Base-by-base conservation (phyloP, 768 basidiomycete genomes). In the Chiua virens region DNA sequence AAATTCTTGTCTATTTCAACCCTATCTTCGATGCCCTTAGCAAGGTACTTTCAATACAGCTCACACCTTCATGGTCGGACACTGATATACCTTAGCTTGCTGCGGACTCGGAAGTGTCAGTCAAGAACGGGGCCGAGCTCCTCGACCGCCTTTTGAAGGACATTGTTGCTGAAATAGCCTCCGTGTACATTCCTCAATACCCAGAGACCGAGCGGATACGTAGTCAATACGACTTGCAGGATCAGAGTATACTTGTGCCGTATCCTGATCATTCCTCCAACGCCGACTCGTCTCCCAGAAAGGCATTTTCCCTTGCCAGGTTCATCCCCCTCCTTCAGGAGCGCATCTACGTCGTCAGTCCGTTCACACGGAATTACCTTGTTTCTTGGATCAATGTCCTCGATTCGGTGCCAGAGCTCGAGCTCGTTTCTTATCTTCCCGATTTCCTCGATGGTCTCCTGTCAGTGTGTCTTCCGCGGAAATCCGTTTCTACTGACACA, bases 111-210 rank as follows among this genome's bases (percentile, higher is more conserved):
- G 96, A 98, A 59, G 62, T 91, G 34, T 96, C 97, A 3, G 96
- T 99, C 54, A 96, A 97, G 81, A 98, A 98, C 63, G 96, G 96
- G 2, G 95, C 97, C 1, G 97, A 99, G 68, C 80, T 99, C 25
- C 80, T 98, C 50, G 97, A 99, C 68, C 83, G 96, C 18, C 80
- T 98, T n/a, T 80, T 99, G 59, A 98, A 98, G 65, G 97, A 99
- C 59, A 96, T 98, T 42, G 96, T 98, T 5, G 89, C 94, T 13
- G 97, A 98, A 71, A 91, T 92, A 8, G 97, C 96, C 2, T 92
- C 94, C 1, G 87, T 90, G 32, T 98, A 97, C 66, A 86, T 97
- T 45, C 92, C 94, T 10, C 83, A 90, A 51, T 89, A 89, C 64
- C 82, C 86, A 3, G 90, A 92, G 64, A 87, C 86, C 1, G 88